These are phyloP conservation scores for Coleophoma eucalyptorum DNA, from an alignment of 2,329 filamentous ascomycete genomes.

Conservation along the genomic window DNA sequence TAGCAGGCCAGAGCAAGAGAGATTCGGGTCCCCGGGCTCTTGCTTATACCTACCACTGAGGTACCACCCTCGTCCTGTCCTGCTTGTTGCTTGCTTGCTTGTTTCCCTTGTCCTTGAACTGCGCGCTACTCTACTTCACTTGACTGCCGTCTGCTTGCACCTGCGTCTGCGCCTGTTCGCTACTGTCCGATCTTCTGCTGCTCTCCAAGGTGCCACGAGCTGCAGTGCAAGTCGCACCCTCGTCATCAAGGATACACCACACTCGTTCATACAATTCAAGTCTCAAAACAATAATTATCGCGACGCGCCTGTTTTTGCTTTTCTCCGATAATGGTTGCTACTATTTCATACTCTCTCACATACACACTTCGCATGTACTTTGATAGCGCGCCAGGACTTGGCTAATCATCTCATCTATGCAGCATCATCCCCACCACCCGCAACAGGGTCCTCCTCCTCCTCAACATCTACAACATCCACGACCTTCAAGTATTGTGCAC, in stretches of 20 bases:
- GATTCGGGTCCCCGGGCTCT: constrained; percentile 17
- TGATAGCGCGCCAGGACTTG: constrained; percentile 7
- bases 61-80: constrained; percentile 23
- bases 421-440: constrained; percentile 74
- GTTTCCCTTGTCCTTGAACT: constrained; percentile 22
- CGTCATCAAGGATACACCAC: constrained; percentile 27
- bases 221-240: constrained; percentile 22
- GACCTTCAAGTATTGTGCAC: constrained; percentile 69
- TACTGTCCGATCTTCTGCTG: constrained; percentile 16
- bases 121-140: constrained; percentile 10
- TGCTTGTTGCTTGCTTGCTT: no score
- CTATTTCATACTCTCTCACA: constrained; percentile 18
- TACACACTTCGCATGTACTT: constrained; percentile 9
- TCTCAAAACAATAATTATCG: constrained; percentile 24
- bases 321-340: constrained; percentile 26
- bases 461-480: constrained; percentile 64
- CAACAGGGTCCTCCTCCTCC: constrained; percentile 66
- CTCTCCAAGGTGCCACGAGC: constrained; percentile 21
- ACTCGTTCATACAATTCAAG: constrained; percentile 20
- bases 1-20: constrained; percentile 3
- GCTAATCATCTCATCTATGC: constrained; percentile 32
- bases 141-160: constrained; percentile 13
- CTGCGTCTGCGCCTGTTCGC: constrained; percentile 14
- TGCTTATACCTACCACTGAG: constrained; percentile 20
- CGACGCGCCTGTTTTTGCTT: constrained; percentile 22